A percentile compares a stretch with the other conserved stretches of the same genome.
phyloP scores from a whole-genome alignment of 2,329 filamentous ascomycete species.

The Talaromyces amestolkiae region DNA sequence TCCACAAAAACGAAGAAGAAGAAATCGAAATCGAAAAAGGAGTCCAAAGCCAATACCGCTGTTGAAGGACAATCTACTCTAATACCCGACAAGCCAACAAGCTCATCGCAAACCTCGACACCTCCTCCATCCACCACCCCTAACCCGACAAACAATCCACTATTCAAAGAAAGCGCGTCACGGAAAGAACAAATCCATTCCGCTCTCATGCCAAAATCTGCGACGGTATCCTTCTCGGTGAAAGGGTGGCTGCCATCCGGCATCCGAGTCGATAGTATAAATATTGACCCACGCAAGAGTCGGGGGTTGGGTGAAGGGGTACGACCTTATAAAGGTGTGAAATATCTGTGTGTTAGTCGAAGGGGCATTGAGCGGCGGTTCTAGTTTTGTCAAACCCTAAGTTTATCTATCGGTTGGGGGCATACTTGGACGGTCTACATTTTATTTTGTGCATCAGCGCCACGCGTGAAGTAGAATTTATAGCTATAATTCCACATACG shows the following conservation, averaged over 20 bases:
- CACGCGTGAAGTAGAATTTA: background rate
- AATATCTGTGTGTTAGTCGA: slow-evolving; percentile 77
- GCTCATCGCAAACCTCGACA: slow-evolving; percentile 19
- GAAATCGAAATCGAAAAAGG: slow-evolving; percentile 28
- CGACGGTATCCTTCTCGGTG: slow-evolving; percentile 63
- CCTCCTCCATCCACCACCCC: slow-evolving; percentile 10
- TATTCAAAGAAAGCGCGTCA: slow-evolving; percentile 23
- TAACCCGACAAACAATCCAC: slow-evolving; percentile 20
- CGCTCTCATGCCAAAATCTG: slow-evolving; percentile 76
- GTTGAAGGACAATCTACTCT: slow-evolving; percentile 17
- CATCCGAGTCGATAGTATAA: slow-evolving; percentile 61
- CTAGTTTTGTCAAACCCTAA: slow-evolving; percentile 21
- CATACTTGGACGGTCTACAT: background rate
- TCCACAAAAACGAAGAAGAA: slow-evolving; percentile 30
- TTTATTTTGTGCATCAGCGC: background rate
- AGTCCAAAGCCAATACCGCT: slow-evolving; percentile 15
- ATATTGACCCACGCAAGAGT: slow-evolving; percentile 72
- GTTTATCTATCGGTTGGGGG: background rate
- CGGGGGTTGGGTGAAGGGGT: slow-evolving; percentile 81
- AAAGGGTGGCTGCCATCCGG: slow-evolving; percentile 65
- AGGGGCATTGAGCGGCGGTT: slow-evolving; percentile 52
- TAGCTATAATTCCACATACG: background rate
- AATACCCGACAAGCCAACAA: slow-evolving; percentile 22
- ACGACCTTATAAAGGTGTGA: slow-evolving; percentile 96
- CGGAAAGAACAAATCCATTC: slow-evolving; percentile 62